These are phyloP conservation scores for Yarrowia divulgata DNA, from an alignment of 805 yeast species.

Conservation along the genomic window DNA sequence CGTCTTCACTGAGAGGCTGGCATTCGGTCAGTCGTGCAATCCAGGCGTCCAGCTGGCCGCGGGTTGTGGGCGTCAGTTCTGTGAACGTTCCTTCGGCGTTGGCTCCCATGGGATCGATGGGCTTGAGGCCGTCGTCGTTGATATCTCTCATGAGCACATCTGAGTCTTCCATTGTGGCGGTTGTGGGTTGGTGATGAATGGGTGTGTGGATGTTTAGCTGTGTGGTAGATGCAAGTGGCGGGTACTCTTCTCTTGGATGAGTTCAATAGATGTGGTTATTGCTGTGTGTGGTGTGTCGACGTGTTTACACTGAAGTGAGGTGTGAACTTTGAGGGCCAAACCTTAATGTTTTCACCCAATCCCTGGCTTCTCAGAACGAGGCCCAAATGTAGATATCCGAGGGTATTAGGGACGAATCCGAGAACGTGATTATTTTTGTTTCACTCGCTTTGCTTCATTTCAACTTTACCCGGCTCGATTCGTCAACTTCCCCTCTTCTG, in stretches of 20 bases:
- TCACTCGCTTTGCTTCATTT: not conserved
- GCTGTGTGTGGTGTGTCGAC: conserved; percentile 17
- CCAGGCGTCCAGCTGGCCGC: conserved; percentile 86
- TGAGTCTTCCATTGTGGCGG: conserved; percentile 51
- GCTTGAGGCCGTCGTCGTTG: conserved; percentile 55
- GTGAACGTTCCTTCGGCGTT: conserved; percentile 59
- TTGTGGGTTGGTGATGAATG: not conserved
- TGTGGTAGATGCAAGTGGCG: not conserved
- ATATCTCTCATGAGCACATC: conserved; percentile 54
- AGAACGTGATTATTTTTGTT: not conserved
- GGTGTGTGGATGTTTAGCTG: not conserved
- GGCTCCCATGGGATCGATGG: conserved; percentile 40
- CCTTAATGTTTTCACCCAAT: conserved; percentile 23
- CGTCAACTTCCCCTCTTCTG: not conserved
- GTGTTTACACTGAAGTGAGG: conserved; percentile 4
- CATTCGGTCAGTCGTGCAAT: conserved; percentile 81
- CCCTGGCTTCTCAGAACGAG: not conserved
- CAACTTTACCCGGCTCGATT: not conserved
- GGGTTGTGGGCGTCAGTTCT: conserved; percentile 55
- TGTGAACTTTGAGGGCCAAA: not conserved
- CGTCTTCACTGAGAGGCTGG: conserved; percentile 83
- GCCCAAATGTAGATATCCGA: not conserved
- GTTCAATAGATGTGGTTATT: not conserved
- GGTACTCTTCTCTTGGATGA: not conserved
- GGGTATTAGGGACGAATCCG: not conserved